phyloP scores from a whole-genome alignment of 352 stramenopile genomes.

The Phytopythium oedochilum region DNA sequence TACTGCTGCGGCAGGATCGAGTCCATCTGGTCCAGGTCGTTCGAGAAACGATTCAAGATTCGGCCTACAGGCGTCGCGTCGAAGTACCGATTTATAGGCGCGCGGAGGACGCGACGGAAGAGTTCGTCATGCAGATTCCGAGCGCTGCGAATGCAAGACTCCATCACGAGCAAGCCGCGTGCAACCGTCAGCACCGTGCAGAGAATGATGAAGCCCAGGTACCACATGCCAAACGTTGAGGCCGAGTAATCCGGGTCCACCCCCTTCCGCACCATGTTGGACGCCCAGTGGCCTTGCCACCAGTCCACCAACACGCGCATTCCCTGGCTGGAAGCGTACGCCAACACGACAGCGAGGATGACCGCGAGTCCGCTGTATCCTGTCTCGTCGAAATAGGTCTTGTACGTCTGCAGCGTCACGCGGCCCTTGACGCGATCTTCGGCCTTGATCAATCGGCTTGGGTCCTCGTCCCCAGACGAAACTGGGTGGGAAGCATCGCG shows the following conservation, averaged over 20 bases:
- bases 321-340: conserved; percentile 10
- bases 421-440: conserved; percentile 32
- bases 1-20: conserved; percentile 33
- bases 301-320: conserved; percentile 16
- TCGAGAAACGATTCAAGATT: conserved; percentile 51
- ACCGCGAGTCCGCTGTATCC: conserved; percentile 16
- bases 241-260: conserved; percentile 27
- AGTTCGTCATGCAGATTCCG: conserved; percentile 28
- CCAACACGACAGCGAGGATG: conserved; percentile 3
- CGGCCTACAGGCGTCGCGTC: conserved; percentile 46
- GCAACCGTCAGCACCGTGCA: conserved; percentile 18
- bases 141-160: conserved; percentile 41
- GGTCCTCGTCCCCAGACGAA: not conserved
- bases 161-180: conserved; percentile 30
- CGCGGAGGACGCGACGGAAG: conserved; percentile 33
- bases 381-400: conserved; percentile 30
- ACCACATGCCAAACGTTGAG: conserved; percentile 31
- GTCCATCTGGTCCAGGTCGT: conserved; percentile 57
- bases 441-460: not conserved
- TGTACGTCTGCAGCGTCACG: conserved; percentile 22
- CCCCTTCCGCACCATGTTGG: conserved; percentile 11
- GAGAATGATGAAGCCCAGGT: conserved; percentile 27
- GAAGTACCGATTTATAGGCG: conserved; percentile 44
- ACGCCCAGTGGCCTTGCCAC: conserved; percentile 23
- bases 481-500: not conserved